Percentiles rank a stretch among this genome's conserved stretches.
These are phyloP conservation scores for Saprolegnia parasitica DNA, from an alignment of 352 stramenopile species.

Conservation along the genomic window DNA sequence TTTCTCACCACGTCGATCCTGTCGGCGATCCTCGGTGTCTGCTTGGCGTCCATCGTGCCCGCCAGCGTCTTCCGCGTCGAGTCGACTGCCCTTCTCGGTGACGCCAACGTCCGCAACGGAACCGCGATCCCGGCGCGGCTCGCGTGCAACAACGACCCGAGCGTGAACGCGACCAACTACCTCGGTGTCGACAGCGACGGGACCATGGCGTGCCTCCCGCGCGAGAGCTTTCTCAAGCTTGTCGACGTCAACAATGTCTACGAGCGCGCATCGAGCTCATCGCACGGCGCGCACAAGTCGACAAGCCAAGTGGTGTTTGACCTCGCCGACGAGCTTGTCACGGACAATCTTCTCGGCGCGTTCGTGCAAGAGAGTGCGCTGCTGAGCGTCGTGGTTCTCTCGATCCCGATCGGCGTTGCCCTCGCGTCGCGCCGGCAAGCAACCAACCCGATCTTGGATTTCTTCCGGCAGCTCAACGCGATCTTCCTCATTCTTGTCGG, in stretches of 20 bases:
- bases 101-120: slow-evolving; percentile 38
- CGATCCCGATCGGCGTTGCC: slow-evolving; percentile 48
- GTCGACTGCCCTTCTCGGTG: slow-evolving; percentile 33
- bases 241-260: slow-evolving; percentile 45
- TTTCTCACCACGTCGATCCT: slow-evolving; percentile 1
- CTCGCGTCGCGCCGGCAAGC: neutral
- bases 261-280: slow-evolving; percentile 34
- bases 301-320: slow-evolving; percentile 46
- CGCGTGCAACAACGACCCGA: neutral
- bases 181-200: neutral
- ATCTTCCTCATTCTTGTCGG: slow-evolving; percentile 42
- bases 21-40: neutral
- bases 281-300: slow-evolving; percentile 33
- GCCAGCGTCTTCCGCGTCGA: neutral
- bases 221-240: slow-evolving; percentile 31
- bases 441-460: slow-evolving; percentile 24
- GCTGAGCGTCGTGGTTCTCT: slow-evolving; percentile 61
- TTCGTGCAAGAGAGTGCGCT: slow-evolving; percentile 47
- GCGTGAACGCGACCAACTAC: neutral
- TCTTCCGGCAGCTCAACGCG: slow-evolving; percentile 37
- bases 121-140: neutral
- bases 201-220: slow-evolving; percentile 23
- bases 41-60: neutral
- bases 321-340: slow-evolving; percentile 51
- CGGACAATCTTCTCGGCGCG: slow-evolving; percentile 53